Base-by-base conservation (phyloP, 2,329 filamentous ascomycete genomes). In the Ophiostoma sp. region DNA sequence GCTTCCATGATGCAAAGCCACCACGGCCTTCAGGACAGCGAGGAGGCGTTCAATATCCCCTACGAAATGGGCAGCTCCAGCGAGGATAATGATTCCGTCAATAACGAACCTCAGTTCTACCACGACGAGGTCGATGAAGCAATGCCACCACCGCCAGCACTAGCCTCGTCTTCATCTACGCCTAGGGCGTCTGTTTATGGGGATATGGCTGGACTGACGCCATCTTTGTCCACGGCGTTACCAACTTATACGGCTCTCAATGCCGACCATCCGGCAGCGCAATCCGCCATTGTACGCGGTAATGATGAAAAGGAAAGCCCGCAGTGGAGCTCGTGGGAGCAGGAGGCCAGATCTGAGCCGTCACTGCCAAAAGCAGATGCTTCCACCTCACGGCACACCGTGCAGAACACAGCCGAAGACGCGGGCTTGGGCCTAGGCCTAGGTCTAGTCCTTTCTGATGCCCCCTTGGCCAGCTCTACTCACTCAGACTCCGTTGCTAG, bases 11-110 rank as follows among this genome's bases (percentile, higher is more conserved):
- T 73, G 12, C 75, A 78, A 42, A 78, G 75, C 68, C 76, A 76
- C 11, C 76, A 79, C 64, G 71, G 63, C 1, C 52, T 80, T 11
- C 78, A 78, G 42, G 83, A 87, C 72, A 86, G 83, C 70, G 85
- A 87, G 70, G 82, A 82, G 66, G 84, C 84, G 0, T 79, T 86
- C 60, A 79, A 81, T 67, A 86, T 86, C 47, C 84, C 85, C 0
- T 86, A 86, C 70, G 83, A 85, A 40, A 73, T 83, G 49, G 77
- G 77, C 16, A 75, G 78, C 70, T 72, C 71, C 8, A 76, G 77
- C 5, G 77, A 79, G 1, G 77, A 76, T 3, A 77, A 77, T 9
- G 75, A 78, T 16, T 41, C 77, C 2, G 71, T 71, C 11, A 41
- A 62, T 12, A 18, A 47, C 14, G 64, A 66, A 16, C 38, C 38